Base-by-base conservation (phyloP, 139 green algal species). In the Astrephomene gubernaculifera region DNA sequence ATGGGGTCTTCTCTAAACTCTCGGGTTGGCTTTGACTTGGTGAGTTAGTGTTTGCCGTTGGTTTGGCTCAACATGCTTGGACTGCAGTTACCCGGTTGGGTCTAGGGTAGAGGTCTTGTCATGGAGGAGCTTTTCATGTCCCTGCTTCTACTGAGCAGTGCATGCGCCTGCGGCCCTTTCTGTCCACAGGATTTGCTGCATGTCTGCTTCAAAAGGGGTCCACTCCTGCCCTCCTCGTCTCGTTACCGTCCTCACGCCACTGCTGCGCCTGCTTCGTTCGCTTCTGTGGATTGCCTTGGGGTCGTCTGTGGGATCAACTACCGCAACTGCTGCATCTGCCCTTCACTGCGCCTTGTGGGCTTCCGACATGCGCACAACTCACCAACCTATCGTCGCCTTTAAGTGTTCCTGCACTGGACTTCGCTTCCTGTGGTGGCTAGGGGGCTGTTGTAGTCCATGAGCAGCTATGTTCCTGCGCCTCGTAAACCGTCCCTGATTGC, bases 291-390 rank as follows among this genome's bases (percentile, higher is more conserved):
- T 49, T 67, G 31, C 45, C n/a, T 49, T n/a, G 31, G 70, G 71
- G 43, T 67, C 71, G 35, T 65, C 52, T 81, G 73, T 81, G 73
- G 73, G 69, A n/a, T 14, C 25, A 80, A 65, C 43, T 31, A 80
- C 71, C 63, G n/a, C n/a, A 43, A 4, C 63, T 43, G 29, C 45
- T 80, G 71, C 71, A 80, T 14, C 71, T 78, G 70, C 70, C 25
- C n/a, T 63, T 43, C 41, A 43, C 44, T 29, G 9, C 38, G 22
- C 12, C 17, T 17, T 7, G 24, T 61, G 70, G 70, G 70, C 70
- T 63, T 9, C 43, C 70, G 25, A 78, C 70, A 61, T 29, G 70
- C 70, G 61, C 70, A 43, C 70, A 29, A 61, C 27, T 78, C 68
- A 38, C 57, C 49, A 12, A 57, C 70, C 27, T 25, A 43, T 78